Evolutionary conservation across 1,139 yeast genomes (phyloP), one percentile per base, ranked within the genome.

Genomic region (Candida smagusa): DNA sequence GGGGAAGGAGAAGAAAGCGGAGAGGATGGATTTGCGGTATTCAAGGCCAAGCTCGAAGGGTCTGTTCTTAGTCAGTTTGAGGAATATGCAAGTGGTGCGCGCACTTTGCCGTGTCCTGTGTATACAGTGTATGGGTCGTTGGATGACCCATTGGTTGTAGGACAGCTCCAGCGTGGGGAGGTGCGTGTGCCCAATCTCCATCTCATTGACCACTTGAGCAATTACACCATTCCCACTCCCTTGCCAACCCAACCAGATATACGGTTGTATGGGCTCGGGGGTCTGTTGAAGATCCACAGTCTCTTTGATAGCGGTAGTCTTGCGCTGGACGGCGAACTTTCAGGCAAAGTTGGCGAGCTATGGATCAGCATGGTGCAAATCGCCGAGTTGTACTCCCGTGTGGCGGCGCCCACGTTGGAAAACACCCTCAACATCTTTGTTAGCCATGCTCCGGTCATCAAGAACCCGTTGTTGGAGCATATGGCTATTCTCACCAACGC

Each of bases 301-400:
- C 63, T 85, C 37, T 84, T 85, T 52, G 87, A 84, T 50, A 80
- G 77, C 44, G 94, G 92, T 1, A 55, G 50, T 28, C 63, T 56
- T 56, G 9, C 16, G 12, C 48, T 49, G 9, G 46, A 47, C 34
- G 45, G 49, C 9, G 38, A 46, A 12, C 31, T 63, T 6, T 45
- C 54, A 13, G 95, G 95, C 0, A 83, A 81, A 44, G 74, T 79
- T 9, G 92, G 94, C 2, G 81, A 83, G 44, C 69, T 83, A 43
- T 85, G 95, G 95, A 74, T 83, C 23, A 81, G 86, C 7, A 63
- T 83, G 41, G 58, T 83, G 33, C 94, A 85, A 54, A 64, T 85
- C 29, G 90, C 92, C 3, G 81, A 79, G 53, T 64, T 65, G 30
- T 64, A 63, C 42, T 48, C 52, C 11, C 47, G 43, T 13, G 42